Evolutionary conservation across 2,329 filamentous ascomycete species (phyloP).

Genomic region (Pestalotiopsis sp.): DNA sequence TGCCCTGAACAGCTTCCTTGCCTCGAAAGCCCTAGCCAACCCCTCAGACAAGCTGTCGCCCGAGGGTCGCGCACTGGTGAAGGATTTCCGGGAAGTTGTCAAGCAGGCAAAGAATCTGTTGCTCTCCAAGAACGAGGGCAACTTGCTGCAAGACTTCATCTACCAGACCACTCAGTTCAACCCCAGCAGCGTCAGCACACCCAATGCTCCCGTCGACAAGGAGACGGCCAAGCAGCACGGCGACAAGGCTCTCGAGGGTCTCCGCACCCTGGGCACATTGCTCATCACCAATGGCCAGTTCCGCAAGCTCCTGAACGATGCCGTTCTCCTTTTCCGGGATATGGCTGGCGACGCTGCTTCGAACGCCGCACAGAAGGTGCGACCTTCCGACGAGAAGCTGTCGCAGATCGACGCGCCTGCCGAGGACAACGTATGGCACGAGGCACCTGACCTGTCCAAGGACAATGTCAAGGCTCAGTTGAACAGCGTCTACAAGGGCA

Average conservation of each 20-base stretch:
- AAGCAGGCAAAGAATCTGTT: slow-evolving; percentile 79
- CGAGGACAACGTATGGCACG: slow-evolving; percentile 92
- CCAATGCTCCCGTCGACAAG: slow-evolving; percentile 72
- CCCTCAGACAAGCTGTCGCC: slow-evolving; percentile 78
- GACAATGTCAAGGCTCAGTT: slow-evolving; percentile 70
- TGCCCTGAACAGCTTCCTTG: slow-evolving; percentile 85
- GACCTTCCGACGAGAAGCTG: slow-evolving; percentile 78
- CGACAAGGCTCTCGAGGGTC: slow-evolving; percentile 78
- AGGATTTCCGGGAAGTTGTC: slow-evolving; percentile 78
- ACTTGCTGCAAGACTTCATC: slow-evolving; percentile 94
- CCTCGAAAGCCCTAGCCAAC: slow-evolving; percentile 67
- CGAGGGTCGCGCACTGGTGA: slow-evolving; percentile 80
- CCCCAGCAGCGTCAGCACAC: slow-evolving; percentile 61
- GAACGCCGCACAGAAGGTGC: slow-evolving; percentile 74
- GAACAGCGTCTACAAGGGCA: slow-evolving; percentile 62
- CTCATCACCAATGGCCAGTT: slow-evolving; percentile 96
- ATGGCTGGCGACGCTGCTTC: slow-evolving; percentile 88
- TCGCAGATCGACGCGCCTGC: slow-evolving; percentile 80
- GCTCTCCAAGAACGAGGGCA: slow-evolving; percentile 92
- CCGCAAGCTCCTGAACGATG: slow-evolving; percentile 85
- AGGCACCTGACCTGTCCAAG: slow-evolving; percentile 75
- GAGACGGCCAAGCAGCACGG: slow-evolving; percentile 80
- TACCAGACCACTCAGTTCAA: slow-evolving; percentile 85
- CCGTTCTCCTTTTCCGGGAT: slow-evolving; percentile 78
- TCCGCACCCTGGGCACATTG: slow-evolving; percentile 85